Base-by-base conservation (phyloP, 2,329 filamentous ascomycete species). In the Dactylellina cionopaga region DNA sequence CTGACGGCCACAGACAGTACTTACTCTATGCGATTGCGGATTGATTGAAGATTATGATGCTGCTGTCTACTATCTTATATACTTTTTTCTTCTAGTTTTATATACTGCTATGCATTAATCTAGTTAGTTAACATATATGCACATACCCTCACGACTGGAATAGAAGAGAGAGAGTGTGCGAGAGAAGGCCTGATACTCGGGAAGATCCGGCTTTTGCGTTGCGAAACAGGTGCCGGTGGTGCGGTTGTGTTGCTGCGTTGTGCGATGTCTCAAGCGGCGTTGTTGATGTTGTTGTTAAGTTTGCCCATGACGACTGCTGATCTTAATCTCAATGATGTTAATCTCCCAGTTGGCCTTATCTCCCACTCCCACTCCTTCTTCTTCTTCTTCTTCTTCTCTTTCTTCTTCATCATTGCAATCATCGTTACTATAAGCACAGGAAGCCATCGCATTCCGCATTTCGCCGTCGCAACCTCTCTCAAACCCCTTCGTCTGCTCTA, bases 261-360 rank as follows among this genome's bases (percentile, higher is more conserved):
- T 31, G 31, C 33, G 31, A 35, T 35, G 31, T 17, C n/a, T n/a
- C 29, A 29, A 22, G 47, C 10, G 2, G 13, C 56, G 25, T 13
- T 51, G 29, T n/a, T n/a, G n/a, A n/a, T n/a, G n/a, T n/a, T n/a
- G n/a, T n/a, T n/a, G n/a, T n/a, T n/a, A n/a, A n/a, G n/a, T n/a
- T n/a, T n/a, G n/a, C n/a, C n/a, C n/a, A n/a, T n/a, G n/a, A n/a
- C n/a, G n/a, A n/a, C 29, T 11, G n/a, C 27, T n/a, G 37, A 43
- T 29, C 19, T 27, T 15, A 9, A 52, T 52, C 11, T 15, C 15
- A 15, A 27, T 13, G 25, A 11, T 3, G n/a, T 15, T 33, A 59
- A 52, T 69, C 37, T 69, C 55, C 52, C 43, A 13, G 35, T 22
- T 59, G 33, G 24, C 47, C 39, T 54, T 15, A 22, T 55, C 39